phyloP scores from a whole-genome alignment of 164 flowering plant genomes.

The Protea cynaroides region DNA sequence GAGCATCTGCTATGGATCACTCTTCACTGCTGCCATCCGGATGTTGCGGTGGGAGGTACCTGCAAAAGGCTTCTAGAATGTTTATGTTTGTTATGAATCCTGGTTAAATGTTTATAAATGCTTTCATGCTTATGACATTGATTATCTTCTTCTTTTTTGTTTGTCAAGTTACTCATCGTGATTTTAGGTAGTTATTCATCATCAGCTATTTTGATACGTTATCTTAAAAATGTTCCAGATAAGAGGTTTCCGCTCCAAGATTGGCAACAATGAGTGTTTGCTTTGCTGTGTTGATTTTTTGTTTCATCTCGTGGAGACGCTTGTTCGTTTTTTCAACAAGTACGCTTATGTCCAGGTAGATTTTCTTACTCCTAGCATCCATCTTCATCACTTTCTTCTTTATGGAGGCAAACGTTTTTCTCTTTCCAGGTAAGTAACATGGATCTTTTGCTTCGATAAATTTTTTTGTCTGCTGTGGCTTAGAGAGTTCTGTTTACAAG shows the following conservation, averaged over 20 bases:
- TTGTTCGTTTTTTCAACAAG: slow-evolving; percentile 95
- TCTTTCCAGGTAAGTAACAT: no score
- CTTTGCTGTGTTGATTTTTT: slow-evolving; percentile 97
- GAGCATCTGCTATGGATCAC: slow-evolving; percentile 98
- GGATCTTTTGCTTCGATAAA: no score
- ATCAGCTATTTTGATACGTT: neutral
- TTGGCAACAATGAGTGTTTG: slow-evolving; percentile 92
- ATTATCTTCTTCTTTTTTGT: no score
- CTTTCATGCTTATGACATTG: no score
- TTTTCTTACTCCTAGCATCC: neutral
- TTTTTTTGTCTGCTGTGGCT: no score
- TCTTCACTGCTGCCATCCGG: slow-evolving; percentile 93
- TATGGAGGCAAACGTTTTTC: no score
- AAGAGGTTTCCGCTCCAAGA: slow-evolving; percentile 92
- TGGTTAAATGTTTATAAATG: no score
- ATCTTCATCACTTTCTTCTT: no score
- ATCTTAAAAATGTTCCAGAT: slow-evolving; percentile 46
- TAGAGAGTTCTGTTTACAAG: no score
- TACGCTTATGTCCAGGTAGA: slow-evolving; percentile 97
- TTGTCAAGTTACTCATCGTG: neutral
- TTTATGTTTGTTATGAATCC: neutral
- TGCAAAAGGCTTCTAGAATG: neutral
- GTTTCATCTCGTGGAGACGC: slow-evolving; percentile 93
- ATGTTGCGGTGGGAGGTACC: slow-evolving; percentile 95
- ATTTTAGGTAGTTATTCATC: neutral